phyloP scores from a whole-genome alignment of 2,329 filamentous ascomycete genomes.

The Mollisiaceae sp. region DNA sequence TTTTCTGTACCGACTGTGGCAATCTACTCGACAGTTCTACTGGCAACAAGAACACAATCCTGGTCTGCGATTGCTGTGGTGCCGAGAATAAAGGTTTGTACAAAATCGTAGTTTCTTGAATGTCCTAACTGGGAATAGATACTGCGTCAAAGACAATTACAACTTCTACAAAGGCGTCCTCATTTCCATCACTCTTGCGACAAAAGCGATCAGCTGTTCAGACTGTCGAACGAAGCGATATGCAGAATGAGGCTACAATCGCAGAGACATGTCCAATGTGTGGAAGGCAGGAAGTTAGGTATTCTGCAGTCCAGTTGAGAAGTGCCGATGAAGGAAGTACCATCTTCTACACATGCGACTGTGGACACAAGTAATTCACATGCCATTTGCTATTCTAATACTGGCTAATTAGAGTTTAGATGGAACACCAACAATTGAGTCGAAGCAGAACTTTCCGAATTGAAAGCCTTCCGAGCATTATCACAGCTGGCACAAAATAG shows the following conservation, averaged over 20 bases:
- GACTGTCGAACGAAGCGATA: conserved; percentile 76
- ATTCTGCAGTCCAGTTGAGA: conserved; percentile 82
- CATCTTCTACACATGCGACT: conserved; percentile 88
- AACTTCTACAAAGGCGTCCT: conserved; percentile 84
- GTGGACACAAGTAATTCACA: conserved; percentile 74
- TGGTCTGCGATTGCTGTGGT: conserved; percentile 86
- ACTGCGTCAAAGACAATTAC: conserved; percentile 76
- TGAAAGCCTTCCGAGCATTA: background rate
- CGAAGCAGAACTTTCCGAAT: conserved; percentile 8
- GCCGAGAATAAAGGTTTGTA: conserved; percentile 78
- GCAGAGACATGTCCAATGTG: conserved; percentile 79
- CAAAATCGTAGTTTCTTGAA: background rate
- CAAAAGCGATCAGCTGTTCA: conserved; percentile 88
- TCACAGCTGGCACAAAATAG: conserved; percentile 5
- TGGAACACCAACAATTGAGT: conserved; percentile 46
- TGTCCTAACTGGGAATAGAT: conserved; percentile 50
- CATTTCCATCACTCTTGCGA: conserved; percentile 88
- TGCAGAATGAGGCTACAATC: conserved; percentile 73
- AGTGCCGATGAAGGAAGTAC: conserved; percentile 95
- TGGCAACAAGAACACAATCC: conserved; percentile 74
- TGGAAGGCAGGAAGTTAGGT: conserved; percentile 81
- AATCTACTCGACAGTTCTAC: conserved; percentile 84
- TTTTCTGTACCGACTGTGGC: conserved; percentile 93
- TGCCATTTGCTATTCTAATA: background rate
- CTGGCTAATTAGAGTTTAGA: conserved; percentile 32